Base-by-base conservation (phyloP, 108 stramenopile species). In the Cyclotella sp. region DNA sequence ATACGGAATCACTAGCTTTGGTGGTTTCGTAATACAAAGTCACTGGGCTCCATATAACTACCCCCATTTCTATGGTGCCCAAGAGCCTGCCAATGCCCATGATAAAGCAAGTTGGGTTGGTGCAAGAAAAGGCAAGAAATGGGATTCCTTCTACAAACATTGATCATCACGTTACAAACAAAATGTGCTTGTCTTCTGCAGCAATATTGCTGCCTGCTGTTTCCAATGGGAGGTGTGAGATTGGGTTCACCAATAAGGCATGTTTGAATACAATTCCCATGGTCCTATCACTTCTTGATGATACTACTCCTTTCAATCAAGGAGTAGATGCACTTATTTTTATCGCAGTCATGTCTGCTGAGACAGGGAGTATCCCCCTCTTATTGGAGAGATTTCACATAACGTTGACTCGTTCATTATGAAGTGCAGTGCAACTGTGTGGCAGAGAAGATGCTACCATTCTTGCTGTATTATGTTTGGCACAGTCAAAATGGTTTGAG, bases 401-500 rank as follows among this genome's bases (percentile, higher is more conserved):
- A 6, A 14, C 67, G 19, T 14, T 79, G 26, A 66, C 70, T 13
- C 40, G 29, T 42, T 34, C 71, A 29, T 72, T 79, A 28, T 57
- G 65, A 27, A 54, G 26, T 59, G 70, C 78, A 59, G 58, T 78
- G 1, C 54, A 60, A 58, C 52, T 59, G 39, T 43, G 52, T 51
- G 43, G 63, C 28, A 61, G 70, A 28, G 64, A 78, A 60, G 78
- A 78, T 30, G 63, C 78, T 12, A 47, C 64, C 4, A 15, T 78
- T 46, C 42, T 78, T 16, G 65, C 78, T 24, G 21, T 54, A 0
- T 53, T 78, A 0, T 78, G 78, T 67, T 24, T 67, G 10, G 78
- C 78, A 7, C 78, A 78, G 49, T 72, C 78, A 11, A 71, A 66
- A 66, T 78, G 71, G 70, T 61, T 78, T 24, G 26, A 44, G 26